Evolutionary conservation across 192 early-diverging fungal species (phyloP).

Genomic region (Glomus cerebriforme): DNA sequence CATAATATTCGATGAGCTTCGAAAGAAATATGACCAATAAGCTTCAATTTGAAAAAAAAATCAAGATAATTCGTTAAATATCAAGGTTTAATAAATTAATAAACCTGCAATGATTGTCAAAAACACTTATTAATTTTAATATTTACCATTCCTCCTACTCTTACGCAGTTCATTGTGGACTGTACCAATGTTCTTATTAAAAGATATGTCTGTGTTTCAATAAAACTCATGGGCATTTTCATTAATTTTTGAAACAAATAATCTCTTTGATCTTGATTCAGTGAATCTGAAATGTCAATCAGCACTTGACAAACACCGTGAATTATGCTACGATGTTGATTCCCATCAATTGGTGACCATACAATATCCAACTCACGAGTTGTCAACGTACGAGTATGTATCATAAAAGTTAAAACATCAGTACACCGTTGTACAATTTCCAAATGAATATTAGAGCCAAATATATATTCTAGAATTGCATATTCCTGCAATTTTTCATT

Average conservation of each 20-base stretch:
- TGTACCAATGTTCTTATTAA: constrained; percentile 30
- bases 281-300: constrained; percentile 39
- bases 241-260: constrained; percentile 45
- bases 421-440: constrained; percentile 51
- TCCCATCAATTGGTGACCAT: constrained; percentile 49
- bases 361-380: constrained; percentile 45
- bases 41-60: constrained; percentile 21
- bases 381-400: constrained; percentile 41
- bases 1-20: constrained; percentile 45
- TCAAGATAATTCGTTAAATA: neutral
- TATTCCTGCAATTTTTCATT: constrained; percentile 40
- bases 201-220: constrained; percentile 37
- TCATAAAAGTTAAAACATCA: constrained; percentile 47
- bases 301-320: constrained; percentile 52
- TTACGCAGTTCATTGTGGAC: neutral
- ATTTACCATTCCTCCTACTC: neutral
- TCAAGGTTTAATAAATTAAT: neutral
- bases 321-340: constrained; percentile 51
- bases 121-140: neutral
- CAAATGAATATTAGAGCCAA: constrained; percentile 51
- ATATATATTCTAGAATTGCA: constrained; percentile 47
- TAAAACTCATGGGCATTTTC: constrained; percentile 37
- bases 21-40: constrained; percentile 38
- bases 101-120: too few relatives aligned
- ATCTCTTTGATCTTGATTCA: constrained; percentile 38